Evolutionary conservation across 148 eudicot species (phyloP), one percentile per base, ranked within the genome.

Genomic region (Nyssa sinensis): DNA sequence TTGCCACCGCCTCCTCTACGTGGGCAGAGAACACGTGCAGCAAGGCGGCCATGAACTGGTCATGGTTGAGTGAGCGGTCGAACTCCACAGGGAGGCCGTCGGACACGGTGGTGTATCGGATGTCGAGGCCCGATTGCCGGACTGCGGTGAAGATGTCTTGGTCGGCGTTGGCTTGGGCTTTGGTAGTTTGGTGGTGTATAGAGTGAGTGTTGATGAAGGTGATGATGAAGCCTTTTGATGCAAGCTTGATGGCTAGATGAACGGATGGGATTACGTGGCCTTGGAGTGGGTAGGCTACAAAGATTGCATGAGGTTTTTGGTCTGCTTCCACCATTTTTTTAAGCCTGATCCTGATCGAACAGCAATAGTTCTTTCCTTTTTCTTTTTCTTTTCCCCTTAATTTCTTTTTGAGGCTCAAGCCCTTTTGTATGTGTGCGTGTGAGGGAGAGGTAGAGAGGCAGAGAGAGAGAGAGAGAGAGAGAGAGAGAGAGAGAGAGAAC

Each of bases 241-340:
- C 96, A 4, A 93, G 92, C 72, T 83, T 90, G 49, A 81, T 80
- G 25, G 94, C 87, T 14, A 91, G 82, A 59, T 86, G 76, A 34
- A 84, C 82, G 25, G 80, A 72, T 19, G 93, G 97, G 73, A 79
- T 89, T 1, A 91, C 64, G 57, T 91, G 93, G 80, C 97, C 97
- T 78, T 91, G 93, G 2, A 83, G 81, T 5, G 89, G 88, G 62
- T 81, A 77, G 21, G 85, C 62, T 7, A 89, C 57, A 14, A 91
- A 29, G 28, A 91, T 80, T 59, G 89, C 89, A 78, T 86, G 96
- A 25, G 87, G 89, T 51, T 72, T 78, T 62, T 74, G 60, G 10
- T 67, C 5, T 17, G 25, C 32, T 30, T 71, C 62, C 23, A 12
- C 75, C 75, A 75, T 74, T 59, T 28, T 24, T 72, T 69, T 30